Evolutionary conservation across 129 eudicot genomes (phyloP).

Genomic region (Chrysanthemum lavandulifolium): DNA sequence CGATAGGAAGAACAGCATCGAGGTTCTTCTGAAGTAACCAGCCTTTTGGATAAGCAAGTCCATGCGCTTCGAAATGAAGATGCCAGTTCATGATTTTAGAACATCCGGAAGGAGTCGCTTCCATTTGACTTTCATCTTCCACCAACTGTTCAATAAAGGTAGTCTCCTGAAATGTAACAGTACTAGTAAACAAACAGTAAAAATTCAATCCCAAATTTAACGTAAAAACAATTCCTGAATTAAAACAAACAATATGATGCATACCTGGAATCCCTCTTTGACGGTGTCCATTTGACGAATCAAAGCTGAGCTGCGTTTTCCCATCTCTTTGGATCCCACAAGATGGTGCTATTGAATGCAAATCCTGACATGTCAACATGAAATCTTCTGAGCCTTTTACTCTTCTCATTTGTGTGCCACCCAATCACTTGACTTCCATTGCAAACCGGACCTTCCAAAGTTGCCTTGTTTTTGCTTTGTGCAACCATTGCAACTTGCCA

Average conservation of each 20-base stretch:
- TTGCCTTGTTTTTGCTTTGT: slow-evolving; percentile 89
- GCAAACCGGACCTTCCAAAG: slow-evolving; percentile 95
- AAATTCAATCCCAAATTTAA: neutral
- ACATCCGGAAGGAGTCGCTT: slow-evolving; percentile 72
- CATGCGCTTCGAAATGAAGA: slow-evolving; percentile 83
- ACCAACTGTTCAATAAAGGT: slow-evolving; percentile 92
- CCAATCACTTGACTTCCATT: slow-evolving; percentile 86
- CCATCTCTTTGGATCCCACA: slow-evolving; percentile 99
- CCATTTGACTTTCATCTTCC: slow-evolving; percentile 98
- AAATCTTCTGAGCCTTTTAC: slow-evolving; percentile 88
- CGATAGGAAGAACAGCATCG: slow-evolving; percentile 44
- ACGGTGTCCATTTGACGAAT: slow-evolving; percentile 85
- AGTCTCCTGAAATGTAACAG: slow-evolving; percentile 62
- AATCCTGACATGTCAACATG: slow-evolving; percentile 99
- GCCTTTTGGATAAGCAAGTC: slow-evolving; percentile 66
- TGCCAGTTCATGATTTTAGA: slow-evolving; percentile 90
- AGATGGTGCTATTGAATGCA: slow-evolving; percentile 95
- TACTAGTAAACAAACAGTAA: slow-evolving; percentile 6
- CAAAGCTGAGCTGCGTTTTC: slow-evolving; percentile 60
- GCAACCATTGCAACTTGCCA: slow-evolving; percentile 99
- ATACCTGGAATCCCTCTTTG: slow-evolving; percentile 94
- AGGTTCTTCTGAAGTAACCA: slow-evolving; percentile 83
- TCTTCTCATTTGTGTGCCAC: slow-evolving; percentile 97
- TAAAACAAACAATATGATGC: too few species aligned
- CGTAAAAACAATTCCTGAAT: neutral